Evolutionary conservation across 495 filamentous ascomycete species (phyloP).

Genomic region (Aspergillus egyptiacus): DNA sequence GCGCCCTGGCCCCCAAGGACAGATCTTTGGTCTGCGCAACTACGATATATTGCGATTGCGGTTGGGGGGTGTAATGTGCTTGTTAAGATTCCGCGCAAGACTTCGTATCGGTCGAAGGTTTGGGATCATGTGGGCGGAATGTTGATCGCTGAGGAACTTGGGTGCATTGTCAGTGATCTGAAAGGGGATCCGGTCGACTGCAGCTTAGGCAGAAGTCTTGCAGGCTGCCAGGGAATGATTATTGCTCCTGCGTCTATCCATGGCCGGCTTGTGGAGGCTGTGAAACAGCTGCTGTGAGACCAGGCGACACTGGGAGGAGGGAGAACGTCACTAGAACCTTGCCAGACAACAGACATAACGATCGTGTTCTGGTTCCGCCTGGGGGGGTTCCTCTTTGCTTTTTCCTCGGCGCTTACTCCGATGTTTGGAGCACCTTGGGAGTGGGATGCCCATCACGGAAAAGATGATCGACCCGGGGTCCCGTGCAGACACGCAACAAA

Average conservation of each 20-base stretch:
- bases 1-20: constrained; percentile 45
- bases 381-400: not conserved
- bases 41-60: constrained; percentile 57
- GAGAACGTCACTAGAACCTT: too few relatives aligned
- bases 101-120: constrained; percentile 50
- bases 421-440: not conserved
- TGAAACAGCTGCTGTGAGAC: constrained; percentile 21
- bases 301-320: too few relatives aligned
- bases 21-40: constrained; percentile 58
- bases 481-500: not conserved
- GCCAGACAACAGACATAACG: not conserved
- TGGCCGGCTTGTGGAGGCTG: constrained; percentile 32
- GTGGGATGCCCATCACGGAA: not conserved
- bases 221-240: constrained; percentile 40
- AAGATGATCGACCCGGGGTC: not conserved
- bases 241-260: constrained; percentile 39
- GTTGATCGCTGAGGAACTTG: constrained; percentile 60
- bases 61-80: constrained; percentile 54
- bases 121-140: constrained; percentile 72
- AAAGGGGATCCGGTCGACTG: constrained; percentile 41
- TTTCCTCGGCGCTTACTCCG: not conserved
- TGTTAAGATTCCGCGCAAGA: constrained; percentile 54
- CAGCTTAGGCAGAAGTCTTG: constrained; percentile 35
- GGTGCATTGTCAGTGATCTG: constrained; percentile 58
- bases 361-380: not conserved